A percentile compares a stretch with the other conserved stretches of the same genome.
These are phyloP conservation scores for Hypoxylon sp. DNA, from an alignment of 2,329 filamentous ascomycete genomes.

Conservation along the genomic window DNA sequence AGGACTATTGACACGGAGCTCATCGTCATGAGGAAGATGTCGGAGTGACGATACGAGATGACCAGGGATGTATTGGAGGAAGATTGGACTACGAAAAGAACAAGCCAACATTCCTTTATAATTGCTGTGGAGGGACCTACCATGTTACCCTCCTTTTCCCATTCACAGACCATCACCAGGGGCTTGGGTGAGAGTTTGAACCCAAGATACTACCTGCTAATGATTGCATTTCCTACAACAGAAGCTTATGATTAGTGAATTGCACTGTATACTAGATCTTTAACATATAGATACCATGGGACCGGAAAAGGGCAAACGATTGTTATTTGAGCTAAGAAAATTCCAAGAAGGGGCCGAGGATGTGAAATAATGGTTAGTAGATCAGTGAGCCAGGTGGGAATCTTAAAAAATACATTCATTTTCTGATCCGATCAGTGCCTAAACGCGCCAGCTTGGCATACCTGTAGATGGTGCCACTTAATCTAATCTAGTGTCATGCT, in stretches of 20 bases:
- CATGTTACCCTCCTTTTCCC: slow-evolving; percentile 20
- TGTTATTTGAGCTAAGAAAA: slow-evolving; percentile 16
- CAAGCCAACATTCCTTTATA: slow-evolving; percentile 35
- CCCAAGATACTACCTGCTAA: slow-evolving; percentile 23
- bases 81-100: slow-evolving; percentile 37
- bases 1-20: slow-evolving; percentile 34
- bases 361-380: slow-evolving; percentile 33
- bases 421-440: background rate
- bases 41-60: slow-evolving; percentile 1
- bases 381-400: slow-evolving; percentile 32
- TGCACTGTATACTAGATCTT: slow-evolving; percentile 40
- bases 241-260: slow-evolving; percentile 31
- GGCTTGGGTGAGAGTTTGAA: slow-evolving; percentile 19
- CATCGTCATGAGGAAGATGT: slow-evolving; percentile 17
- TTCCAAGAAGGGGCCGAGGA: slow-evolving; percentile 12
- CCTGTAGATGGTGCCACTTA: slow-evolving; percentile 3
- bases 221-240: slow-evolving; percentile 37
- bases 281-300: slow-evolving; percentile 37
- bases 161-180: slow-evolving; percentile 9
- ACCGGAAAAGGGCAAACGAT: slow-evolving; percentile 9
- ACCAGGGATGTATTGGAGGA: slow-evolving; percentile 16
- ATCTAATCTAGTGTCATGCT: slow-evolving; percentile 2
- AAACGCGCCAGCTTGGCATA: slow-evolving; percentile 3
- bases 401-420: slow-evolving; percentile 30
- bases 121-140: slow-evolving; percentile 15